phyloP scores from a whole-genome alignment of 495 filamentous ascomycete species.

The Penicillium flavigenum region DNA sequence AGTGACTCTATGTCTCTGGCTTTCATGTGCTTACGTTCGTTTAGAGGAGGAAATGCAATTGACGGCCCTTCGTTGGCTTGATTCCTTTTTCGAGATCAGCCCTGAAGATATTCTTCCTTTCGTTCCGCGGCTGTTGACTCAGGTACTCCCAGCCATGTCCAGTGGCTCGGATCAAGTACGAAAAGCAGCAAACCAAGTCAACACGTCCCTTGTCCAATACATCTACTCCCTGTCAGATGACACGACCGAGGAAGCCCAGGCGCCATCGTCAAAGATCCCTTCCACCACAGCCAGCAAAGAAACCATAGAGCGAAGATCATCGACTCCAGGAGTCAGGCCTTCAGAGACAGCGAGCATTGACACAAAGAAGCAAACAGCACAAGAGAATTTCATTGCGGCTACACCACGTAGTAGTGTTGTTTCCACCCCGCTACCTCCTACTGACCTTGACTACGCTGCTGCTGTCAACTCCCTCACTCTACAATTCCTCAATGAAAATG shows the following conservation, averaged over 20 bases:
- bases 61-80: conserved; percentile 91
- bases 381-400: conserved; percentile 44
- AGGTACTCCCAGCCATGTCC: conserved; percentile 92
- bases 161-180: conserved; percentile 86
- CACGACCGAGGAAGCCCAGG: conserved; percentile 42
- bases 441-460: conserved; percentile 91
- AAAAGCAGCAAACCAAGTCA: conserved; percentile 83
- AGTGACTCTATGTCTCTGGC: not conserved
- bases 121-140: conserved; percentile 84
- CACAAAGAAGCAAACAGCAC: conserved; percentile 34
- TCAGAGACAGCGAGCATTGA: conserved; percentile 35
- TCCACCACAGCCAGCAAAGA: conserved; percentile 50
- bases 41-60: conserved; percentile 85
- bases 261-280: conserved; percentile 35
- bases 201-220: conserved; percentile 84
- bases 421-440: conserved; percentile 46
- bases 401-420: conserved; percentile 46
- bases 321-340: conserved; percentile 46
- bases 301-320: conserved; percentile 53
- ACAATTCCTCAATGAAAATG: conserved; percentile 94
- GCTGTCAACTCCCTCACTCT: conserved; percentile 94
- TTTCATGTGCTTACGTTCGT: conserved; percentile 10
- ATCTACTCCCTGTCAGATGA: conserved; percentile 90
- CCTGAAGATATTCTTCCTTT: conserved; percentile 97
- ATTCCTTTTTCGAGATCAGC: conserved; percentile 94